phyloP scores from a whole-genome alignment of 768 basidiomycete genomes.

The Guyanaporus albipodus region DNA sequence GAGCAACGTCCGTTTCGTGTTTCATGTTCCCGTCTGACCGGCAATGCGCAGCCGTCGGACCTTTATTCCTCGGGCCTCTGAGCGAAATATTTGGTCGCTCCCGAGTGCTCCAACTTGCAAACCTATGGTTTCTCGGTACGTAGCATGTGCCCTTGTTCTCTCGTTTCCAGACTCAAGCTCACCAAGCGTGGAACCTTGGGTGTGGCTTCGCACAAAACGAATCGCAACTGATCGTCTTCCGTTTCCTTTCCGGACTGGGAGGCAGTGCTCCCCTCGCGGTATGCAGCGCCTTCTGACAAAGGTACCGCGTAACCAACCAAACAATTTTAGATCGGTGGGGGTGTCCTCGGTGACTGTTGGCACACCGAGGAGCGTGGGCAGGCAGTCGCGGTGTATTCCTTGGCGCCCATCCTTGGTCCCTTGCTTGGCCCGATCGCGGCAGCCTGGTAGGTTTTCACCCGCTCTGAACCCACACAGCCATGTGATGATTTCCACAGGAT shows the following conservation, averaged over 20 bases:
- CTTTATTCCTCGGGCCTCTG: constrained; percentile 51
- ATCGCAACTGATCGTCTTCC: constrained; percentile 59
- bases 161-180: neutral
- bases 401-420: constrained; percentile 56
- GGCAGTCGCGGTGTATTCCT: constrained; percentile 58
- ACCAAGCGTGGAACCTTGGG: constrained; percentile 56
- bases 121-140: constrained; percentile 63
- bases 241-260: constrained; percentile 68
- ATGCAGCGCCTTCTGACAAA: neutral
- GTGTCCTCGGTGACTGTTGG: constrained; percentile 60
- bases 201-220: constrained; percentile 62
- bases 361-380: constrained; percentile 55
- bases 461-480: neutral
- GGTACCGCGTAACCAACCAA: neutral
- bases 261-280: constrained; percentile 69
- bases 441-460: constrained; percentile 41
- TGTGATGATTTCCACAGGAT: constrained; percentile 35
- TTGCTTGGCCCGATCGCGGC: constrained; percentile 61
- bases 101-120: constrained; percentile 55
- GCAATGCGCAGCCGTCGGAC: constrained; percentile 21
- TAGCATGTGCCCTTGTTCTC: neutral
- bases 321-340: constrained; percentile 53
- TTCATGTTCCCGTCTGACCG: neutral
- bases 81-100: constrained; percentile 71
- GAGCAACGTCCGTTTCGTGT: constrained; percentile 7